A percentile compares a stretch with the other conserved stretches of the same genome.
Evolutionary conservation across 768 basidiomycete species (phyloP).

Genomic region (Russula earlei): DNA sequence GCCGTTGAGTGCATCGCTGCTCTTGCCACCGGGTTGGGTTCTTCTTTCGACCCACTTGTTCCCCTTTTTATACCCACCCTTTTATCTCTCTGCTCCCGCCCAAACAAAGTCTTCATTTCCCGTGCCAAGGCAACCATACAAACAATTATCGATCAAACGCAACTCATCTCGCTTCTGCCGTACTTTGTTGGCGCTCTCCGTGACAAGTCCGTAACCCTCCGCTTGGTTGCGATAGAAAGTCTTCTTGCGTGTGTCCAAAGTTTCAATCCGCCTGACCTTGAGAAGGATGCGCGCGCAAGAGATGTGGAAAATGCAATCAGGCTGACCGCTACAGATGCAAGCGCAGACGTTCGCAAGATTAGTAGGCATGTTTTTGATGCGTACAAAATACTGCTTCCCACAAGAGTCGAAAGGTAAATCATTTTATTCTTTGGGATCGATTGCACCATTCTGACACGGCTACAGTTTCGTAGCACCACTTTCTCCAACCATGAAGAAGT

Average conservation of each 20-base stretch:
- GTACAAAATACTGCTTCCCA: constrained; percentile 62
- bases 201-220: constrained; percentile 60
- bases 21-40: constrained; percentile 46
- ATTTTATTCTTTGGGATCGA: neutral
- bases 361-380: constrained; percentile 66
- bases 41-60: constrained; percentile 57
- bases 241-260: constrained; percentile 58
- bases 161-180: constrained; percentile 53
- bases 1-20: constrained; percentile 54
- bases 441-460: constrained; percentile 9
- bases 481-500: constrained; percentile 53
- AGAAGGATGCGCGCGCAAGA: constrained; percentile 52
- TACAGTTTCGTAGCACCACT: constrained; percentile 63
- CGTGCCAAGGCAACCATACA: constrained; percentile 55
- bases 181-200: constrained; percentile 48
- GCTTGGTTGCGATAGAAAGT: constrained; percentile 58
- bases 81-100: constrained; percentile 54
- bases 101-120: constrained; percentile 69
- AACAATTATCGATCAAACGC: constrained; percentile 55
- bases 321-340: constrained; percentile 59
- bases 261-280: constrained; percentile 72
- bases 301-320: constrained; percentile 67
- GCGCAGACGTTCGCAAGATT: constrained; percentile 62
- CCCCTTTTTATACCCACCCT: constrained; percentile 60
- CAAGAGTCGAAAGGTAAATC: constrained; percentile 54